Evolutionary conservation across 1,284 basidiomycete species (phyloP).

Genomic region (Thelephora terrestris): DNA sequence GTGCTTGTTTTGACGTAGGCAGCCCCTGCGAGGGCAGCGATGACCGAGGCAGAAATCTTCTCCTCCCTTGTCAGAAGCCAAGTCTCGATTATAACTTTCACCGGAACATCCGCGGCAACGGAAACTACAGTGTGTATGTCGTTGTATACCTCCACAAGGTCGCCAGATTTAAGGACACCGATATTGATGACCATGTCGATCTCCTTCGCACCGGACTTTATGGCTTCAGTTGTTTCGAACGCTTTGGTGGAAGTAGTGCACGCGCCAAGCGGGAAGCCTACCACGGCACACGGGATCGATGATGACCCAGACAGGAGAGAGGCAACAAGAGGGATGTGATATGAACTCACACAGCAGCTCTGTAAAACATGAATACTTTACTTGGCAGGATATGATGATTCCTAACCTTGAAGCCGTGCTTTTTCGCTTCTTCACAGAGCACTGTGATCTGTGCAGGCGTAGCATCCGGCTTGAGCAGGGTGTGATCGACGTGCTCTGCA

Average conservation of each 20-base stretch:
- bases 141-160: constrained; percentile 26
- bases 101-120: constrained; percentile 21
- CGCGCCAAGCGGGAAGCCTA: constrained; percentile 39
- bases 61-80: constrained; percentile 30
- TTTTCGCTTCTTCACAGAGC: constrained; percentile 35
- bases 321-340: constrained; percentile 30
- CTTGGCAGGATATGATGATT: not conserved
- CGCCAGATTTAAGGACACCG: constrained; percentile 29
- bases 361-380: constrained; percentile 10
- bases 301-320: constrained; percentile 26
- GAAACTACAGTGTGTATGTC: constrained; percentile 30
- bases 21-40: constrained; percentile 37
- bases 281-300: constrained; percentile 32
- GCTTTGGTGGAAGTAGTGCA: constrained; percentile 30
- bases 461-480: constrained; percentile 36
- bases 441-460: constrained; percentile 32
- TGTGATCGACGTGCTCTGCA: constrained; percentile 28
- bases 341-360: constrained; percentile 40
- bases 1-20: constrained; percentile 40
- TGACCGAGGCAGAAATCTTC: constrained; percentile 33
- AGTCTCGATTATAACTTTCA: constrained; percentile 43
- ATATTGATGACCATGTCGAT: constrained; percentile 40
- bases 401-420: constrained; percentile 35
- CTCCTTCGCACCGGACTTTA: constrained; percentile 33
- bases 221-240: constrained; percentile 34